Percentiles rank a stretch among this genome's conserved stretches.
Evolutionary conservation across 805 yeast species (phyloP).

Genomic region (Saccharomycopsis sp.): DNA sequence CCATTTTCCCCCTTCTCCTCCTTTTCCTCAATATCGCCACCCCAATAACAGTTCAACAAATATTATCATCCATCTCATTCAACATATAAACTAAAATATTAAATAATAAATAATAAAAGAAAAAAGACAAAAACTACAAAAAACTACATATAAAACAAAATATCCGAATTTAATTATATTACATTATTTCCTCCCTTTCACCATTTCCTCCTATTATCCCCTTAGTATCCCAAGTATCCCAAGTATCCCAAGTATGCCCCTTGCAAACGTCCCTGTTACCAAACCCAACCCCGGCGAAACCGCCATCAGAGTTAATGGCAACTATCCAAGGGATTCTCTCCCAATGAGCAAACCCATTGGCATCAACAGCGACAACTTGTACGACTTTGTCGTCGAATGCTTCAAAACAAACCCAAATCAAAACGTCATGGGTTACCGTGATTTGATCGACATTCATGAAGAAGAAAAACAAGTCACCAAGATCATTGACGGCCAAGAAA

Average conservation of each 20-base stretch:
- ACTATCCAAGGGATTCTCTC: no score
- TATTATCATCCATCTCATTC: no score
- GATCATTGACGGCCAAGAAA: slow-evolving; percentile 66
- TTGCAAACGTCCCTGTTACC: slow-evolving; percentile 52
- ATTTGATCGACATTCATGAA: slow-evolving; percentile 58
- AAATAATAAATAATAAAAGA: no score
- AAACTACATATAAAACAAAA: no score
- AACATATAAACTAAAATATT: no score
- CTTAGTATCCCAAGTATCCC: not conserved
- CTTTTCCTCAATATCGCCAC: no score
- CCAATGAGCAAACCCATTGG: slow-evolving; percentile 55
- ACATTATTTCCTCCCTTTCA: no score
- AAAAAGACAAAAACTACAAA: no score
- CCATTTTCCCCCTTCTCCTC: no score
- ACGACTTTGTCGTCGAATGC: slow-evolving; percentile 59
- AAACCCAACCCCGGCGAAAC: slow-evolving; percentile 62
- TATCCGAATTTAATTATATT: no score
- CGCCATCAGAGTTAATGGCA: slow-evolving; percentile 67
- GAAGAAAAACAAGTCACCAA: slow-evolving; percentile 72
- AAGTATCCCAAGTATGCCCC: slow-evolving; percentile 9
- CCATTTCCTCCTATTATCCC: no score
- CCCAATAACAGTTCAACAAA: no score
- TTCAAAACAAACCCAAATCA: slow-evolving; percentile 45
- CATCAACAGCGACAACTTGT: slow-evolving; percentile 56
- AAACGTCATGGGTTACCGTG: slow-evolving; percentile 70